A percentile compares a stretch with the other conserved stretches of the same genome.
These are phyloP conservation scores for Leccinum disarticulatum DNA, from an alignment of 768 basidiomycete genomes.

Conservation along the genomic window DNA sequence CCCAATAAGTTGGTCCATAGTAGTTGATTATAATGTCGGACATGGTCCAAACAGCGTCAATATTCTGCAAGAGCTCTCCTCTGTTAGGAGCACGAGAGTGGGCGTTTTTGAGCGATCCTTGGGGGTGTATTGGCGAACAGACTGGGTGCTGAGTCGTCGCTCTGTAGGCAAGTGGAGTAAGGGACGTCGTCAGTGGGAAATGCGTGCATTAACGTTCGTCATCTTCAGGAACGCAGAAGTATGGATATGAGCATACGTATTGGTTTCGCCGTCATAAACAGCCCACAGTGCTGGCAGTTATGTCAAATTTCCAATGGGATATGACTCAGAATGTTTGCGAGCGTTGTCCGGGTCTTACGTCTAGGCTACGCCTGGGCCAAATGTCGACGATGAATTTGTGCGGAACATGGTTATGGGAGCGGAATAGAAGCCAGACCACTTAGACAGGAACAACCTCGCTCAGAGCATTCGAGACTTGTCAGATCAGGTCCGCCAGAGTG, in stretches of 20 bases:
- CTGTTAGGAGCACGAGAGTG: background rate
- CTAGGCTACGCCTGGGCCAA: no score
- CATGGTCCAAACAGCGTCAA: background rate
- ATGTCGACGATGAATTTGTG: background rate
- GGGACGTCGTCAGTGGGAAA: background rate
- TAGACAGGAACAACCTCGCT: background rate
- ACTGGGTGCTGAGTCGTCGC: background rate
- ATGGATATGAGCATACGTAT: background rate
- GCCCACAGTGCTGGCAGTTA: no score
- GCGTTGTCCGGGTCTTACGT: background rate
- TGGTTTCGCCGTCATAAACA: background rate
- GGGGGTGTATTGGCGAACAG: background rate
- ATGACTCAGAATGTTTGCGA: background rate
- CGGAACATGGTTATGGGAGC: background rate
- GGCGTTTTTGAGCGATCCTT: background rate
- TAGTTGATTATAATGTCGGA: background rate
- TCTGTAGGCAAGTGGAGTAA: background rate
- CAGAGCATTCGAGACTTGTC: background rate
- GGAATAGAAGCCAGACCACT: background rate
- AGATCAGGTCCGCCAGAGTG: background rate
- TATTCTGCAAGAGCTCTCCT: background rate
- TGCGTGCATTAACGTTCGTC: background rate
- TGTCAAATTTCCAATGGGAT: no score
- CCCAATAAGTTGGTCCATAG: slow-evolving; percentile 7
- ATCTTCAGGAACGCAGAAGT: background rate